Base-by-base conservation (phyloP, 192 early-diverging fungal species). In the Powellomyces hirtus region DNA sequence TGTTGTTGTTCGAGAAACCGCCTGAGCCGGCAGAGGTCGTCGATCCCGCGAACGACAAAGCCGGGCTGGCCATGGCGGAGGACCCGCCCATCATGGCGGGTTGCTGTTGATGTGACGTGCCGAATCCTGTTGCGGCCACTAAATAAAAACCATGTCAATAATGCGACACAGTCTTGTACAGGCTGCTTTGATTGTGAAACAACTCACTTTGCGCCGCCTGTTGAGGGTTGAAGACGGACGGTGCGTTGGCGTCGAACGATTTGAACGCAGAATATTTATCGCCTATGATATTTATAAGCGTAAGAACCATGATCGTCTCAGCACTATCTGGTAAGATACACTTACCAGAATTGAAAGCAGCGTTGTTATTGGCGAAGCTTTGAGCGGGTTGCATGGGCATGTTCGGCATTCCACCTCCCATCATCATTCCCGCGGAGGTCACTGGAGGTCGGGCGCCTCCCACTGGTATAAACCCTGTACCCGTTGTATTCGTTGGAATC, bases 201-300 rank as follows among this genome's bases (percentile, higher is more conserved):
- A 27, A 34, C 27, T 11, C 27, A 57, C 30, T 18, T 10, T 57
- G 29, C 35, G 37, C 37, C 31, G 52, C 26, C 4, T 20, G 30
- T 44, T 33, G 33, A 20, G 65, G 51, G 18, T 36, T 38, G 65
- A 76, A 76, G 0, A 71, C 22, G 1, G 66, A 64, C 26, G 74
- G 69, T 14, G 53, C 64, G 13, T 59, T 57, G n/a, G 69, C 60
- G 16, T 62, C 51, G 4, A 71, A 37, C 0, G 51, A 59, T 35
- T 76, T 76, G 51, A 76, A 76, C 1, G 64, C 74, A 6, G 74
- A 45, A 38, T 76, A 76, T 38, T 38, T 52, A 61, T 76, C 71
- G 26, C 49, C 45, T 36, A 24, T 6, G 27, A 56, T 27, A 56
- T 33, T n/a, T 11, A 2, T 35, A 33, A 40, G 45, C 36, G 35